Conservation (phyloP, 768 basidiomycete genomes). For the Holtermannia corniformis region DNA sequence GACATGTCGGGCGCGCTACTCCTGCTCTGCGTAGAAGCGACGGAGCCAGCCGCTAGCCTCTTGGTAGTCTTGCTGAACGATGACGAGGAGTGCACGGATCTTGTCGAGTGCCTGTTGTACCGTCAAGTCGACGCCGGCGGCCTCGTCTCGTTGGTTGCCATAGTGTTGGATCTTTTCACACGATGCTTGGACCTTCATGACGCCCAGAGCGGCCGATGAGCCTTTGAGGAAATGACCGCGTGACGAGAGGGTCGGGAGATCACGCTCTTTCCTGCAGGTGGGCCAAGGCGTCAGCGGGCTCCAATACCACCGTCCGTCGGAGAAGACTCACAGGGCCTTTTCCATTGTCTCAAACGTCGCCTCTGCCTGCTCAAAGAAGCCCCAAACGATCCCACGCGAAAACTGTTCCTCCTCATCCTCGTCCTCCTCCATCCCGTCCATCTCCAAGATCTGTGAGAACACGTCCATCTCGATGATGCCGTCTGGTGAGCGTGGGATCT, state of each 20-base stretch:
- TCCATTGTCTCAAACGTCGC: slow-evolving; percentile 72
- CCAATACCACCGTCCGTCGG: background rate
- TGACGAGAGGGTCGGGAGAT: slow-evolving; percentile 58
- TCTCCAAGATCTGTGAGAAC: slow-evolving; percentile 78
- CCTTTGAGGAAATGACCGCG: slow-evolving; percentile 95
- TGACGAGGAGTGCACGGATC: slow-evolving; percentile 52
- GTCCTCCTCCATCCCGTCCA: slow-evolving; percentile 47
- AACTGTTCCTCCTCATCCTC: slow-evolving; percentile 55
- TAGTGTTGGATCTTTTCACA: slow-evolving; percentile 90
- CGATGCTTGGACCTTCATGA: slow-evolving; percentile 64
- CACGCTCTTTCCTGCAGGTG: slow-evolving; percentile 47
- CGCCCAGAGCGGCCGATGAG: slow-evolving; percentile 86
- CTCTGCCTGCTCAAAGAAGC: slow-evolving; percentile 71
- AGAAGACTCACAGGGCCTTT: slow-evolving; percentile 56
- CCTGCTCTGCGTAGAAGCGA: slow-evolving; percentile 45
- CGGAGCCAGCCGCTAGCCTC: slow-evolving; percentile 62
- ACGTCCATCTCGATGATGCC: slow-evolving; percentile 64
- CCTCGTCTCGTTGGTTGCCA: slow-evolving; percentile 57
- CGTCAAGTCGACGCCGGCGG: slow-evolving; percentile 26
- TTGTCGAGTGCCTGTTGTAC: slow-evolving; percentile 41
- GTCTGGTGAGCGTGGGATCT: slow-evolving; percentile 12
- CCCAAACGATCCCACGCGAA: slow-evolving; percentile 63
- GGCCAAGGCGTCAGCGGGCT: slow-evolving; percentile 8
- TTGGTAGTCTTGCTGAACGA: slow-evolving; percentile 59
- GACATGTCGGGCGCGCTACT: background rate